Conservation (phyloP, 192 early-diverging fungal genomes). For the Backusella psychrophila region DNA sequence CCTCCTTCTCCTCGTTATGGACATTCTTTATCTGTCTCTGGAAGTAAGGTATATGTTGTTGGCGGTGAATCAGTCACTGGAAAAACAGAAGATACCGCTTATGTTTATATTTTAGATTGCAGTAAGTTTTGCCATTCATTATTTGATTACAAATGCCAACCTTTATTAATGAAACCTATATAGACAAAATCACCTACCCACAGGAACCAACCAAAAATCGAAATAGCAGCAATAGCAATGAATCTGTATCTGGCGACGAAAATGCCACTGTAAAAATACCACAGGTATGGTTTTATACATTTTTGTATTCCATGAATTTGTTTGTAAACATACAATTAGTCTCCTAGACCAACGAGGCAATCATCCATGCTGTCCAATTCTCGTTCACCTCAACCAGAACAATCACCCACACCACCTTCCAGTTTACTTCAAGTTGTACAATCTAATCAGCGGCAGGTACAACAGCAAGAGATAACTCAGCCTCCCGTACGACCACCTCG, state of each 20-base stretch:
- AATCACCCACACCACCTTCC: background rate
- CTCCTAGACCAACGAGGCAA: background rate
- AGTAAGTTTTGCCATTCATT: constrained; percentile 27
- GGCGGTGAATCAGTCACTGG: constrained; percentile 47
- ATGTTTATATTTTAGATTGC: constrained; percentile 43
- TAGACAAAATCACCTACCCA: constrained; percentile 51
- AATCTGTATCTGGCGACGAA: background rate
- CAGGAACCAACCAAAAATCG: constrained; percentile 21
- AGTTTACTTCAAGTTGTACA: background rate
- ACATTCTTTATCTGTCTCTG: constrained; percentile 40
- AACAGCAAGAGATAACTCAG: background rate
- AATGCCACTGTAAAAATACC: background rate
- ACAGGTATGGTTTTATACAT: background rate
- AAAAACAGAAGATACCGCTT: constrained; percentile 10
- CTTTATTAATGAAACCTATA: background rate
- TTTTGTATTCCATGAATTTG: background rate
- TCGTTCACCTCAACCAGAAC: background rate
- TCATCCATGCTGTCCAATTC: background rate
- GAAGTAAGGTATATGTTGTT: constrained; percentile 49
- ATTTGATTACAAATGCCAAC: background rate
- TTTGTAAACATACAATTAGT: background rate
- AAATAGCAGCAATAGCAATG: constrained; percentile 2
- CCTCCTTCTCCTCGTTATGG: constrained; percentile 41
- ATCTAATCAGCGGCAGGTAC: background rate
- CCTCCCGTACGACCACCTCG: constrained; percentile 9